Base-by-base conservation (phyloP, 192 early-diverging fungal species). In the Pilaira anomala region DNA sequence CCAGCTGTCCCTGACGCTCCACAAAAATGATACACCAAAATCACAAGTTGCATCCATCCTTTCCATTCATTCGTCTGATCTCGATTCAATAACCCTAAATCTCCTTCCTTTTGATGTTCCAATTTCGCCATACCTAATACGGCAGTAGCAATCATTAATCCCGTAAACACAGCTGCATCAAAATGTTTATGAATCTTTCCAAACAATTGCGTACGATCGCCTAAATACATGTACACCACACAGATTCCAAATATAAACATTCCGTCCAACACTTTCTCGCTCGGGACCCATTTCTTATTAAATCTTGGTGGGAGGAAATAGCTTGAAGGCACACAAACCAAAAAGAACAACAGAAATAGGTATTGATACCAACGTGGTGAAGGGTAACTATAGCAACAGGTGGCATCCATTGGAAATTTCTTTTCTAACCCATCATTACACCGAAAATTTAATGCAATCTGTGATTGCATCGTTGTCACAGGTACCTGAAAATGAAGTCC, bases 1-100 rank as follows among this genome's bases (percentile, higher is more conserved):
- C 73, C 77, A 1, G 83, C 62, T 12, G 83, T 74, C 26, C 73
- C 75, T 3, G 87, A 89, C 1, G 88, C 89, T 18, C 85, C 88
- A 41, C 81, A 76, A 60, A 83, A 82, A 70, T 93, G 91, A 72
- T 93, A 93, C 14, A 86, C 72, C 16, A 89, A 72, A 46, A 88
- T 84, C 19, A 80, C 57, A 0, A 91, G 63, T 76, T 93, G 91
- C 91, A 93, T 93, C 91, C 91, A 93, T 0, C 91, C 91, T 63
- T 89, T 90, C 91, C 91, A 93, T 71, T 93, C 91, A 63, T 93
- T 87, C 4, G 91, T 93, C 64, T 91, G 88, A 50, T 85, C 78
- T 25, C 91, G 83, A 72, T 84, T 87, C 55, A 93, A 64, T 55
- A 91, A 91, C 8, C 78, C 78, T 13, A 67, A 66, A 61, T 80